A percentile compares a stretch with the other conserved stretches of the same genome.
phyloP scores from a whole-genome alignment of 2,329 filamentous ascomycete species.

The Nothopassalora personata region DNA sequence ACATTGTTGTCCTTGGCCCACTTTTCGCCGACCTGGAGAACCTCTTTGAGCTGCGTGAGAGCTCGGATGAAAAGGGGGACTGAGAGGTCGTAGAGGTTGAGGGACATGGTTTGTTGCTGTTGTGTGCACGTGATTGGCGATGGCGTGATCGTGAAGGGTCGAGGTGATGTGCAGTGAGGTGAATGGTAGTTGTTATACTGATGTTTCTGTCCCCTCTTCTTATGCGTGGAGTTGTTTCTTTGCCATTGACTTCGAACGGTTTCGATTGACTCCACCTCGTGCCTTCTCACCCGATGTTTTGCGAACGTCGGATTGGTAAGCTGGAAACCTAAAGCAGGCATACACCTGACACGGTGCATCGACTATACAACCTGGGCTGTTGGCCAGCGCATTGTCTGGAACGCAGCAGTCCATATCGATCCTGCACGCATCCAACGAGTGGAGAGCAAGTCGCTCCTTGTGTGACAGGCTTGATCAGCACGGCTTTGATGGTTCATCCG shows the following conservation, averaged over 20 bases:
- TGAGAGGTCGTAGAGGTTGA: constrained; percentile 16
- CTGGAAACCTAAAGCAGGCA: not conserved
- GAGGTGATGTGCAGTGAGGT: not conserved
- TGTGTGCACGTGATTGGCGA: not conserved
- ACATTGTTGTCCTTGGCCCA: constrained; percentile 37
- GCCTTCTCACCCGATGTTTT: not conserved
- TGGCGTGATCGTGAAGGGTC: not conserved
- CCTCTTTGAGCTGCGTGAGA: constrained; percentile 38
- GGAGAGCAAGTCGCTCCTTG: not conserved
- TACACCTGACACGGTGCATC: not conserved
- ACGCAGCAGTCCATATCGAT: not conserved
- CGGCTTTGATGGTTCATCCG: not conserved
- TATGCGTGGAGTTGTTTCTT: not conserved
- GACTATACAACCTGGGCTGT: not conserved
- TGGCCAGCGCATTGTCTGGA: not conserved
- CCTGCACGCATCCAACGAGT: not conserved
- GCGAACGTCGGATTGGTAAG: not conserved
- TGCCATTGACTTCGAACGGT: not conserved
- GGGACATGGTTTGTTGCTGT: constrained; percentile 1
- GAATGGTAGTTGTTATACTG: not conserved
- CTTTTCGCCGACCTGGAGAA: constrained; percentile 43
- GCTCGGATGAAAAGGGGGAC: constrained; percentile 41
- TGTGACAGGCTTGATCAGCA: not conserved
- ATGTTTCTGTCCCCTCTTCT: not conserved
- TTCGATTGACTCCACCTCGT: not conserved